These are phyloP conservation scores for Termitomyces sp. DNA, from an alignment of 768 basidiomycete genomes.

Conservation along the genomic window DNA sequence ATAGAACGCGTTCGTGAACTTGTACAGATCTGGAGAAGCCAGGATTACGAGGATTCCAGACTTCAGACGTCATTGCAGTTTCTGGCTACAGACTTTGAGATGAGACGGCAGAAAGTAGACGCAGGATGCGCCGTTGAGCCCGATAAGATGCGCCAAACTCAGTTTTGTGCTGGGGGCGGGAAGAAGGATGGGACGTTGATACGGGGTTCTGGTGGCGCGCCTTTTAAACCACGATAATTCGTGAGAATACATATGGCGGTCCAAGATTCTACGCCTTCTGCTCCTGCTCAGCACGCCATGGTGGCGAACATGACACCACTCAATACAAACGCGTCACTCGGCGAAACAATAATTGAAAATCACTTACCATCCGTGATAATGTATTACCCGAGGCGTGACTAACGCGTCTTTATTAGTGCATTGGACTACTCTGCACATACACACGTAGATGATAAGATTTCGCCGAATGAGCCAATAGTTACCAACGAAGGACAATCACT, in stretches of 20 bases:
- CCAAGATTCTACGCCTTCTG: not conserved
- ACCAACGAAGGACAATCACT: no score
- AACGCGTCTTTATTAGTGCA: not conserved
- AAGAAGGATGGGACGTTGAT: no score
- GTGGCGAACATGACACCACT: conserved; percentile 7
- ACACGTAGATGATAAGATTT: not conserved
- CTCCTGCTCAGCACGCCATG: conserved; percentile 4
- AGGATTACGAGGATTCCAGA: no score
- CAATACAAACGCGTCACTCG: conserved; percentile 1
- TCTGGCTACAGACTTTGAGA: no score
- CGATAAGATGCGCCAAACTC: not conserved
- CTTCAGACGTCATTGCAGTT: no score
- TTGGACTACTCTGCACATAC: not conserved
- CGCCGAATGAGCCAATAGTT: no score
- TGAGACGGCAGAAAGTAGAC: not conserved
- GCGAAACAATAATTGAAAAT: not conserved
- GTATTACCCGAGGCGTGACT: not conserved
- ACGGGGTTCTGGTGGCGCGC: not conserved
- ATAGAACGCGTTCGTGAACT: no score
- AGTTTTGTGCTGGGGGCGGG: no score
- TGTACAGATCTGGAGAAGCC: no score
- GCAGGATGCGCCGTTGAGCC: not conserved
- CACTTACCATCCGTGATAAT: not conserved
- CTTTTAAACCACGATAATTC: not conserved
- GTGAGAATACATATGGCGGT: not conserved